Base-by-base conservation (phyloP, 2,329 filamentous ascomycete species). In the Leptographium flavum region DNA sequence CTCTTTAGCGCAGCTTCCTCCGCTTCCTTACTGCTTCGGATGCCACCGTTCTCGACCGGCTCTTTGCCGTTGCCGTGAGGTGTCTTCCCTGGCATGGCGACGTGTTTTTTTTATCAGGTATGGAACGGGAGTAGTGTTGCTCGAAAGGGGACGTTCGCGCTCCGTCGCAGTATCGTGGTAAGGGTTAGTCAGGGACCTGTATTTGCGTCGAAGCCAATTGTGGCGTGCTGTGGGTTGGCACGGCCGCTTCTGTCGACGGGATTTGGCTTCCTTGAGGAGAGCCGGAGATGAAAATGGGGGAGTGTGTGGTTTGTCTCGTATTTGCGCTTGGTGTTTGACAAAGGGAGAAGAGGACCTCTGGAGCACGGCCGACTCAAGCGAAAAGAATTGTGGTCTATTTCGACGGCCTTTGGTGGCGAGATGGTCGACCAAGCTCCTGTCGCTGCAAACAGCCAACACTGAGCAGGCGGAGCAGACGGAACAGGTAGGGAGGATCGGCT, bases 41-140 rank as follows among this genome's bases (percentile, higher is more conserved):
- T 65, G 55, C 77, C 74, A 55, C 78, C 74, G 63, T 85, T 84
- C 60, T 81, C 77, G 55, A 75, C 67, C 50, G 79, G 75, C 64
- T 83, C 74, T 50, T 81, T 80, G 60, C 79, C 78, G 67, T 81
- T 83, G 54, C 73, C 75, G 65, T 81, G 78, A 58, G 80, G 79
- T 58, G 81, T 81, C 63, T 84, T 82, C 63, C 81, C 75, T 55
- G 79, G 79, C 80, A 85, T 85, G 54, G 59, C 63, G 57, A 54
- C 38, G n/a, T n/a, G n/a, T n/a, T n/a, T n/a, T n/a, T n/a, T n/a
- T n/a, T n/a, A n/a, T n/a, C n/a, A n/a, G n/a, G n/a, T n/a, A n/a
- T n/a, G n/a, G n/a, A n/a, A n/a, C n/a, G n/a, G n/a, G n/a, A n/a
- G n/a, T n/a, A n/a, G n/a, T n/a, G n/a, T n/a, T n/a, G n/a, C n/a